Conservation (phyloP, 2,329 filamentous ascomycete species). For the Neopestalotiopsis clavispora region DNA sequence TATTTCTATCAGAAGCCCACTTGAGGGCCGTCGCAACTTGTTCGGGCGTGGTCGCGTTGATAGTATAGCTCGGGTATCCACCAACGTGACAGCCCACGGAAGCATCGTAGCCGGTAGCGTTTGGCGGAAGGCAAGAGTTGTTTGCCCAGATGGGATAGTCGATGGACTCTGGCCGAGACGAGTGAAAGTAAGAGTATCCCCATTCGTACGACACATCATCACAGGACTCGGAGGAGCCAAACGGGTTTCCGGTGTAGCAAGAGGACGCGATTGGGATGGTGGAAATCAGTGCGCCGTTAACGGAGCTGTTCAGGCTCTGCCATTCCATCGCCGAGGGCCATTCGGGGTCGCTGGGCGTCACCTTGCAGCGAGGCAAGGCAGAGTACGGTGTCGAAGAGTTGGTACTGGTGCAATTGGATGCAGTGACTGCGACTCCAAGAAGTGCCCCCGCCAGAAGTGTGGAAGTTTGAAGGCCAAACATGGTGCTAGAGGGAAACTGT, state of each 20-base stretch:
- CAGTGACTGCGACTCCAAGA: background rate
- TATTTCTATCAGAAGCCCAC: background rate
- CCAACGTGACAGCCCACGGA: slow-evolving; percentile 35
- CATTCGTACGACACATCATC: background rate
- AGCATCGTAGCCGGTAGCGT: slow-evolving; percentile 30
- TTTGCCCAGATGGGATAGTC: slow-evolving; percentile 44
- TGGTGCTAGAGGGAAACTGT: too few relatives aligned
- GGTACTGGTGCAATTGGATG: background rate
- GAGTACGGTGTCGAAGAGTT: background rate
- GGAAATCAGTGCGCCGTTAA: slow-evolving; percentile 36
- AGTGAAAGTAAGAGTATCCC: slow-evolving; percentile 21
- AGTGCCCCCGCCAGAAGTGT: background rate
- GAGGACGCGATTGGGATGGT: slow-evolving; percentile 37
- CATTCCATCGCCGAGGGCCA: slow-evolving; percentile 22
- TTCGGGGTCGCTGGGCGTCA: background rate
- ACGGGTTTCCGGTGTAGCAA: slow-evolving; percentile 29
- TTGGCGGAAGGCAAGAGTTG: slow-evolving; percentile 44
- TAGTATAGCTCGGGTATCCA: slow-evolving; percentile 1
- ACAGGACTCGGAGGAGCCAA: slow-evolving; percentile 14
- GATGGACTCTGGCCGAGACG: background rate
- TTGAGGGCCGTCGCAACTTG: slow-evolving; percentile 2
- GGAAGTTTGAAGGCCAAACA: background rate
- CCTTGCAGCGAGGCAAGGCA: background rate
- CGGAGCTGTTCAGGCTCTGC: slow-evolving; percentile 32
- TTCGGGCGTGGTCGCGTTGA: slow-evolving; percentile 1